Base-by-base conservation (phyloP, 108 stramenopile species). In the Fistulifera solaris region DNA sequence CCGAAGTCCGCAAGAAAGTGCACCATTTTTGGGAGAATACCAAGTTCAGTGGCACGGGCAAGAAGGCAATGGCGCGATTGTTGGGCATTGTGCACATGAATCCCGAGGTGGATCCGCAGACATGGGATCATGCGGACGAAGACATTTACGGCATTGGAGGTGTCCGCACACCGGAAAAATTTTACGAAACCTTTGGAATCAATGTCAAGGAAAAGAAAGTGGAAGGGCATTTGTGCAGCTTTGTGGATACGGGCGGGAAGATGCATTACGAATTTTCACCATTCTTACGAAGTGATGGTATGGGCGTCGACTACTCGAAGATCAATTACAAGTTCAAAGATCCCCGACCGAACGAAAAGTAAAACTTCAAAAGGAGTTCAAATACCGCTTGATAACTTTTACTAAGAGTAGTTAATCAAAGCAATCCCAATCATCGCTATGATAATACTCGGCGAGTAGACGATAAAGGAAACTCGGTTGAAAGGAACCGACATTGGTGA, bases 381-480 rank as follows among this genome's bases (percentile, higher is more conserved):
- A n/a, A n/a, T n/a, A n/a, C n/a, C n/a, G n/a, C n/a, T n/a, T n/a
- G n/a, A n/a, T n/a, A n/a, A n/a, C n/a, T n/a, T n/a, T n/a, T n/a
- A n/a, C n/a, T 35, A 35, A 8, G 3, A 8, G 8, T 8, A 35
- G 3, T 35, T 62, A 87, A 38, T 85, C 64, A 58, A 83, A 72
- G 23, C 68, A 62, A 23, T 79, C 80, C 87, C 87, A 93, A 66
- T 96, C 96, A 56, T 97, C 93, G 26, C 62, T 74, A 62, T 95
- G 90, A 70, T 96, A 96, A 52, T 91, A 93, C 57, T 98, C 97
- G 10, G 87, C 81, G 48, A 98, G 63, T 47, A 96, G 62, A 26
- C 97, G 79, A 61, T 96, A 96, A 24, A 98, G 81, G 61, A 96
- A 98, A 39, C 88, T 90, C 12, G 97, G 94, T 62, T 94, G 95